Conservation (phyloP, 768 basidiomycete species). For the Serendipita sp. region DNA sequence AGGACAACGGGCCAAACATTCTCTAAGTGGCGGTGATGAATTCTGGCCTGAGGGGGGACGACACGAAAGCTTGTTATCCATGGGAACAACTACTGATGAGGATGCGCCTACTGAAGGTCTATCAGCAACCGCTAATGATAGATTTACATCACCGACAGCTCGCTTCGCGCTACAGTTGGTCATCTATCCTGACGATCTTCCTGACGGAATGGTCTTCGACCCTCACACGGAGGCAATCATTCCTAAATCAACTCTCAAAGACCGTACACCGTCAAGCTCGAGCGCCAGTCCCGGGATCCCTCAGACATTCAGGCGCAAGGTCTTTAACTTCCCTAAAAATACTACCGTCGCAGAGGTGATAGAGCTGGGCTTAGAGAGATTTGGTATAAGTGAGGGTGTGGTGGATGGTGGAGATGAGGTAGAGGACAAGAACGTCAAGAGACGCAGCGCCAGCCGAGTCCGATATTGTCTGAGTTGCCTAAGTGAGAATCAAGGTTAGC, state of each 20-base stretch:
- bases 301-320: constrained; percentile 50
- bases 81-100: constrained; percentile 5
- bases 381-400: constrained; percentile 92
- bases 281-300: constrained; percentile 38
- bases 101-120: background rate
- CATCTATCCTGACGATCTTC: constrained; percentile 80
- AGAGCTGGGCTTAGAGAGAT: constrained; percentile 78
- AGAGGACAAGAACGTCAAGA: constrained; percentile 77
- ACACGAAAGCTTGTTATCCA: background rate
- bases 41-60: background rate
- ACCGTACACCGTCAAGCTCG: constrained; percentile 26
- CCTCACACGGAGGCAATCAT: constrained; percentile 85
- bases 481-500: constrained; percentile 47
- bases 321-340: constrained; percentile 87
- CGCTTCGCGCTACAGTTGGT: constrained; percentile 76
- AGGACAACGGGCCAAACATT: constrained; percentile 16
- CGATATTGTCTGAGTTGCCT: constrained; percentile 64
- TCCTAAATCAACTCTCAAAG: constrained; percentile 54
- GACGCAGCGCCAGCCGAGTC: constrained; percentile 61
- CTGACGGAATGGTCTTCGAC: constrained; percentile 91
- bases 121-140: constrained; percentile 34
- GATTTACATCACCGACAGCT: constrained; percentile 68
- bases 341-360: constrained; percentile 94
- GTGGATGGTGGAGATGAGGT: constrained; percentile 97
- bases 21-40: constrained; percentile 10